Base-by-base conservation (phyloP, 768 basidiomycete species). In the Psilocybe azurescens region DNA sequence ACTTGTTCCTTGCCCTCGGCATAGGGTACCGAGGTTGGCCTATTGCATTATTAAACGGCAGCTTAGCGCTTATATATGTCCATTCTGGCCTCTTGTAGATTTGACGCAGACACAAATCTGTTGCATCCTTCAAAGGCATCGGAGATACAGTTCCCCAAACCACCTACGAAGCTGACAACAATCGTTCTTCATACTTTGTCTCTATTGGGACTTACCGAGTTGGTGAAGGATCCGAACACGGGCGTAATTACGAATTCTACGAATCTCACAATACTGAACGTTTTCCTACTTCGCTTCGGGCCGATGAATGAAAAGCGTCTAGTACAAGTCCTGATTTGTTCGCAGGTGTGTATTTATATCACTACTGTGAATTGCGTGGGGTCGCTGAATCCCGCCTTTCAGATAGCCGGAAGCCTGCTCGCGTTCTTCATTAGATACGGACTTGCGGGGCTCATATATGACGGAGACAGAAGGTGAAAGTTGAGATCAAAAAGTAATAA, bases 341-440 rank as follows among this genome's bases (percentile, higher is more conserved):
- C 91, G 14, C 97, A 98, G 83, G 90, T 91, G 54, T 64, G 76
- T 69, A n/a, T 39, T 36, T 59, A 13, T 48, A 18, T 20, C 56
- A 33, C 47, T 16, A 16, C 2, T 47, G 33, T 16, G 33, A 61
- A 60, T 59, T 58, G 66, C 59, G 51, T 53, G 49, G 33, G 56
- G 36, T 56, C 36, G 14, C 49, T 63, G 41, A 60, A 36, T 41
- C 28, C 33, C 59, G 50, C 33, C 53, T 59, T 46, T 28, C 60
- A 95, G 90, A 74, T 89, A 61, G 77, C 80, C 9, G 92, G 96
- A 49, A 97, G 94, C 74, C 68, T 86, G 3, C 57, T 92, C 9
- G 97, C 94, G 7, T 99, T 99, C 73, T 79, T 83, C 20, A 85
- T 99, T 33, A 83, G 97, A 67, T 98, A 99, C 69, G 96, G 95